Base-by-base conservation (phyloP, 768 basidiomycete genomes). In the Tulasnella sp. region DNA sequence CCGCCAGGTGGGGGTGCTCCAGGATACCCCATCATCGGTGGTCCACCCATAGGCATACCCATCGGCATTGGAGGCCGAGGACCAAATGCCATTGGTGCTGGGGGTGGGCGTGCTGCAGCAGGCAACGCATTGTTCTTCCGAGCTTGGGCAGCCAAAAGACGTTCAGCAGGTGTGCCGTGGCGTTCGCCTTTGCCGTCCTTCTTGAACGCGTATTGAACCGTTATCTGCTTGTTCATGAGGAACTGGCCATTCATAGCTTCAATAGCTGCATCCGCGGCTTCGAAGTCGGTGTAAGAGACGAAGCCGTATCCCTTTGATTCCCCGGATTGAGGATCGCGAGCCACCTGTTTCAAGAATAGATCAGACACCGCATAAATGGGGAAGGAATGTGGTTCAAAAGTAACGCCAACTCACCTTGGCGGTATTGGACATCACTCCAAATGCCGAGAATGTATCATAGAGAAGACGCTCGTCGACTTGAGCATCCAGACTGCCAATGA, bases 151-250 rank as follows among this genome's bases (percentile, higher is more conserved):
- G 97, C 96, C 82, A 99, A 90, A 44, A 98, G 90, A 79, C 98
- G 92, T 86, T 99, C 98, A n/a, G 98, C 97, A 21, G 93, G 88
- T 16, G 97, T 98, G 39, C 98, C 98, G 83, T 99, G 98, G 6
- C 98, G 91, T 85, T 99, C 98, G 79, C 97, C 97, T 84, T 98
- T 97, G 68, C 95, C 96, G 83, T 99, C 98, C 87, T 99, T 99
- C 87, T 99, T 99, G 90, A 99, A 98, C 2, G 98, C 97, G 85
- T 98, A 99, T 84, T 98, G 96, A 16, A 98, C 96, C 24, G 93
- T 92, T 84, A 99, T 95, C 77, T 96, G 93, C 87, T 98, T 98
- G 88, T 99, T 98, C 93, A 97, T 97, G 72, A 99, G 89, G 90
- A 95, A 98, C 84, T 99, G 97, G 52, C 92, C 91, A 82, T 98